These are phyloP conservation scores for Hirsutella rhossiliensis DNA, from an alignment of 2,329 filamentous ascomycete species.

Conservation along the genomic window DNA sequence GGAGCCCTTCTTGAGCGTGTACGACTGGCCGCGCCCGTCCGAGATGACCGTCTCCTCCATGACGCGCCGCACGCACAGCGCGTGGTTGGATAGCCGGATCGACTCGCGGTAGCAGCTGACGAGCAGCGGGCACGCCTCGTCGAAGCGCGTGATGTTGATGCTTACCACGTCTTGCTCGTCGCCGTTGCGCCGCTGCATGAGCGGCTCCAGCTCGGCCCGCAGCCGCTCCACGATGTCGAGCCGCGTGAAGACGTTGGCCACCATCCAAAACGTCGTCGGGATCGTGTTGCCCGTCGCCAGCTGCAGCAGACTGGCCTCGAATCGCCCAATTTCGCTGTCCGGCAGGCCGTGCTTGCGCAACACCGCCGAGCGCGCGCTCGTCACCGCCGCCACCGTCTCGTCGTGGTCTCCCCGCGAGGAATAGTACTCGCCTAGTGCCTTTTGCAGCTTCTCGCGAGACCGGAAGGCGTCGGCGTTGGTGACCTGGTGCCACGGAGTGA, in stretches of 20 bases:
- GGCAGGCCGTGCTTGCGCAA: slow-evolving; percentile 17
- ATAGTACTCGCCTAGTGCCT: slow-evolving; percentile 18
- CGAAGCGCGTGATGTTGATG: slow-evolving; percentile 21
- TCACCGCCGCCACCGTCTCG: slow-evolving; percentile 14
- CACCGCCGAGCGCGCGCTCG: slow-evolving; percentile 13
- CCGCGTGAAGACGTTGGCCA: slow-evolving; percentile 16
- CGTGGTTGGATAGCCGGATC: slow-evolving; percentile 24
- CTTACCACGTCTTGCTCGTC: slow-evolving; percentile 4
- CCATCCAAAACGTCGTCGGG: slow-evolving; percentile 23
- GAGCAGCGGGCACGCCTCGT: slow-evolving; percentile 26
- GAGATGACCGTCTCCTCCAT: slow-evolving; percentile 22
- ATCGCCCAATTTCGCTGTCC: slow-evolving; percentile 12
- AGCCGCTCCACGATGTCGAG: slow-evolving; percentile 13
- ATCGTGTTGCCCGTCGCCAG: slow-evolving; percentile 22
- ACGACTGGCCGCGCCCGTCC: slow-evolving; percentile 10
- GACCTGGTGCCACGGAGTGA: slow-evolving; percentile 13
- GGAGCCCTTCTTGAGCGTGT: slow-evolving; percentile 13
- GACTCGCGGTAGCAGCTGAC: slow-evolving; percentile 30
- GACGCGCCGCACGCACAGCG: slow-evolving; percentile 24
- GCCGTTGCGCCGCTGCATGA: neutral
- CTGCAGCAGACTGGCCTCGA: slow-evolving; percentile 19
- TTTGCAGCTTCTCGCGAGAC: slow-evolving; percentile 10
- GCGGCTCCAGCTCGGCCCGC: slow-evolving; percentile 15
- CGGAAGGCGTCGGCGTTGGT: slow-evolving; percentile 12
- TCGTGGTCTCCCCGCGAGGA: slow-evolving; percentile 11